phyloP scores from a whole-genome alignment of 495 filamentous ascomycete species.

The Saxophila tyrrhenica region DNA sequence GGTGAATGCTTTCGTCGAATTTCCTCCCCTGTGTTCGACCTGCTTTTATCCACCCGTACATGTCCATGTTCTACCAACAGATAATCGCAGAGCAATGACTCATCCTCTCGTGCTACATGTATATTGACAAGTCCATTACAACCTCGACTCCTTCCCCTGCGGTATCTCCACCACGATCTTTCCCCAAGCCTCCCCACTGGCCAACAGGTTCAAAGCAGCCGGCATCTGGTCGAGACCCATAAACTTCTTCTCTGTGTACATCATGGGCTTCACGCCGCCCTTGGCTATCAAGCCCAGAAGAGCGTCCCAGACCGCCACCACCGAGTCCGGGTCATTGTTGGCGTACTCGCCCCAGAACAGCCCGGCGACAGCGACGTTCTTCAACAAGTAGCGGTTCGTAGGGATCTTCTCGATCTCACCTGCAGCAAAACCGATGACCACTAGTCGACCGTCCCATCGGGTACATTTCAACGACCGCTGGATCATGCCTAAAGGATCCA shows the following conservation, averaged over 20 bases:
- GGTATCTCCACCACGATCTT: conserved; percentile 83
- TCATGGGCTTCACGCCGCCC: conserved; percentile 68
- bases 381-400: conserved; percentile 65
- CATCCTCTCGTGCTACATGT: no score
- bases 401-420: conserved; percentile 82
- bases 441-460: conserved; percentile 73
- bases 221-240: conserved; percentile 68
- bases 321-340: conserved; percentile 38
- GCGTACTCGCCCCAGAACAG: background rate
- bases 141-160: conserved; percentile 46
- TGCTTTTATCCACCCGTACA: no score
- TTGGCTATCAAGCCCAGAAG: conserved; percentile 46
- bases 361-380: background rate
- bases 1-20: no score
- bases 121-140: no score
- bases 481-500: conserved; percentile 77
- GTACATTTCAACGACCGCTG: conserved; percentile 72
- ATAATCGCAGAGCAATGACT: no score
- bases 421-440: conserved; percentile 82
- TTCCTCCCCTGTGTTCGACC: no score
- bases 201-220: conserved; percentile 61
- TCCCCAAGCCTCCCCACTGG: conserved; percentile 74
- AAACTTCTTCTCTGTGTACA: conserved; percentile 67
- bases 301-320: conserved; percentile 35
- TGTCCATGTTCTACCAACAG: no score